Percentiles rank a stretch among this genome's conserved stretches.
phyloP scores from a whole-genome alignment of 805 yeast genomes.

The Pichia nanzhaoensis region DNA sequence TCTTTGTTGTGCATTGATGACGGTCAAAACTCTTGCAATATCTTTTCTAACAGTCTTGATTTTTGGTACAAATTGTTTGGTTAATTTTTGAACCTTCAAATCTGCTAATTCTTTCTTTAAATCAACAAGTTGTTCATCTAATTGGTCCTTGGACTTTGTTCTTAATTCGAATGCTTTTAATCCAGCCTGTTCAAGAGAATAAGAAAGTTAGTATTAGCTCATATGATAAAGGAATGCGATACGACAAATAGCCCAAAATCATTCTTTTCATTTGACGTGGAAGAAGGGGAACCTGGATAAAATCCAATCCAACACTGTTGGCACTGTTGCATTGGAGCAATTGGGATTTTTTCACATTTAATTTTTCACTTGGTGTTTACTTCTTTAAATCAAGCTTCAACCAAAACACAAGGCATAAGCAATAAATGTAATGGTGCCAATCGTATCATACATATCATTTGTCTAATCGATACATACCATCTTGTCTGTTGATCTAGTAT shows the following conservation, averaged over 20 bases:
- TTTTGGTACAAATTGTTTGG: slow-evolving; percentile 90
- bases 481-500: slow-evolving; percentile 12
- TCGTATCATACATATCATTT: no score
- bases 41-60: slow-evolving; percentile 96
- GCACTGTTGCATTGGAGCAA: no score
- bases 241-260: no score
- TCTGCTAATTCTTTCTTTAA: slow-evolving; percentile 94
- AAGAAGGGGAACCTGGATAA: no score
- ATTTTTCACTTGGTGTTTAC: no score
- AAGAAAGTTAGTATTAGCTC: not conserved
- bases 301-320: no score
- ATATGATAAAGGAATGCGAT: no score
- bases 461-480: slow-evolving; percentile 10
- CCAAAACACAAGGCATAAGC: not conserved
- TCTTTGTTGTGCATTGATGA: slow-evolving; percentile 96
- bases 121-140: slow-evolving; percentile 89
- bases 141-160: slow-evolving; percentile 94
- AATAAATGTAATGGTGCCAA: not conserved
- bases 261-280: no score
- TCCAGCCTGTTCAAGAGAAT: slow-evolving; percentile 53
- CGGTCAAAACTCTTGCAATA: slow-evolving; percentile 96
- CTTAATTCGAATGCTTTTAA: slow-evolving; percentile 94
- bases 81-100: slow-evolving; percentile 92
- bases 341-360: no score
- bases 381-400: no score